Evolutionary conservation across 2,329 filamentous ascomycete species (phyloP), one percentile per base, ranked within the genome.

Genomic region (Fusarium pseudograminearum): DNA sequence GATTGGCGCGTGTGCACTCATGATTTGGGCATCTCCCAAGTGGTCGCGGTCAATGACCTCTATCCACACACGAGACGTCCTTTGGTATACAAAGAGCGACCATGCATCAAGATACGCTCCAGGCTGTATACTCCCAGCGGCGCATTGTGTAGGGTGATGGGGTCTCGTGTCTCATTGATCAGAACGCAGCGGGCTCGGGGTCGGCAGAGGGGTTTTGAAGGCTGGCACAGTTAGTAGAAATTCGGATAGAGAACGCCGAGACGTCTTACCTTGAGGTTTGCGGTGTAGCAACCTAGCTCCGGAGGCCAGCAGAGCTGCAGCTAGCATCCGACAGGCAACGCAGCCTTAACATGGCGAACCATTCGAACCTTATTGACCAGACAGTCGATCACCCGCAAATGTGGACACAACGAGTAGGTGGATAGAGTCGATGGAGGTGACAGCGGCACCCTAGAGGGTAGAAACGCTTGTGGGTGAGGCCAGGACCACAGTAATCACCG

Each of bases 91-190:
- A 14, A 6, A 4, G 9, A 20, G n/a, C 12, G 6, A 40, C 36
- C 3, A 4, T 40, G 36, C 15, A 8, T 14, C 1, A 6, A 22
- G 36, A 12, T 5, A 40, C 12, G 7, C 36, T 22, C 12, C n/a
- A 4, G 4, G 12, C n/a, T 0, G 10, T 5, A 18, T 16, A 4
- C 16, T 26, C 12, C 36, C 3, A 1, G 7, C n/a, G 2, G 4
- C 5, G 11, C 9, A 16, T 18, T 18, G 16, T n/a, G 16, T 28
- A 28, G 9, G 9, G 24, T 18, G 3, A 18, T 26, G 16, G 7
- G 5, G 9, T 18, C n/a, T 42, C 15, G 20, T 26, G 9, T 11
- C 16, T 44, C 2, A 15, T 26, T 10, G 22, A 26, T 28, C 22
- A 10, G 11, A 26, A 12, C 10, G 24, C 11, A 6, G 10, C 5